Percentiles rank a stretch among this genome's conserved stretches.
Conservation (phyloP, 1,284 basidiomycete species). For the Fomes fomentarius region DNA sequence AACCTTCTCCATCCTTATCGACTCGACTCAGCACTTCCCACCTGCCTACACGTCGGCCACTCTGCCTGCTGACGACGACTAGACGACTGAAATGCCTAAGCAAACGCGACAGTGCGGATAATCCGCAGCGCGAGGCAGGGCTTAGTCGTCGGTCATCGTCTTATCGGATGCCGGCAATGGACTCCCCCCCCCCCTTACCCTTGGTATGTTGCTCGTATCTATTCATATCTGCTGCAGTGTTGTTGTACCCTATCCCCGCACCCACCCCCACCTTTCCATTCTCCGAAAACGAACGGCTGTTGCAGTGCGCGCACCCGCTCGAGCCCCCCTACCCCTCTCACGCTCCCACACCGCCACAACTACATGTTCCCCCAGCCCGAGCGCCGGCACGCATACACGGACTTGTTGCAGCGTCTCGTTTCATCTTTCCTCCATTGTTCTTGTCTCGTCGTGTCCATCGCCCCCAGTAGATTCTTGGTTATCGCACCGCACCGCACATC, state of each 20-base stretch:
- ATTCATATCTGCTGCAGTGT: conserved; percentile 20
- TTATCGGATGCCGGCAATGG: too few species aligned
- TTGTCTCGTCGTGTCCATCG: neutral
- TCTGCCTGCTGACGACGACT: too few species aligned
- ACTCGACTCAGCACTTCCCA: too few species aligned
- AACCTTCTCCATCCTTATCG: neutral
- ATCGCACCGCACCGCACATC: neutral
- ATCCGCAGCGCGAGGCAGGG: neutral
- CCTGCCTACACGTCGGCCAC: too few species aligned
- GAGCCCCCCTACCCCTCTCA: neutral
- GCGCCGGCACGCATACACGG: conserved; percentile 20
- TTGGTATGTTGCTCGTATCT: conserved; percentile 10
- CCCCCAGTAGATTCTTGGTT: neutral
- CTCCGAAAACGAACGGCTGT: conserved; percentile 18
- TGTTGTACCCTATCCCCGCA: conserved; percentile 13
- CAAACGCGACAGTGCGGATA: neutral
- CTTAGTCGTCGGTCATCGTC: too few species aligned
- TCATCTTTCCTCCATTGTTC: neutral
- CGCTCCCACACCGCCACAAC: neutral
- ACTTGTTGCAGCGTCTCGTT: conserved; percentile 15
- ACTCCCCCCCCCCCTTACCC: neutral
- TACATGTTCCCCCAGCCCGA: conserved; percentile 5
- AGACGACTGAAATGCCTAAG: neutral
- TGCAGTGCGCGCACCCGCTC: conserved; percentile 5
- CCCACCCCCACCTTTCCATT: neutral